Evolutionary conservation across 1,139 yeast species (phyloP).

Genomic region (Pichia inconspicua): DNA sequence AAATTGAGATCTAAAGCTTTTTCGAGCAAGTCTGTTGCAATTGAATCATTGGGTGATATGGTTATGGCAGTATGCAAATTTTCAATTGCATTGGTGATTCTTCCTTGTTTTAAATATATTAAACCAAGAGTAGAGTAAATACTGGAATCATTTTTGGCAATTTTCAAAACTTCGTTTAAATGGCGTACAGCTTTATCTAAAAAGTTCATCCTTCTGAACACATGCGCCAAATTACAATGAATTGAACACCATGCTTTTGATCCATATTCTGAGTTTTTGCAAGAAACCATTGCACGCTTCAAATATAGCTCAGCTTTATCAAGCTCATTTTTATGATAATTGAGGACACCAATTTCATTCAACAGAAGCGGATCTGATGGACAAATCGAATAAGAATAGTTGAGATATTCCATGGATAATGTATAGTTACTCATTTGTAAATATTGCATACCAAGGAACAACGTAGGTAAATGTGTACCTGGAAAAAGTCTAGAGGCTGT

Average conservation of each 20-base stretch:
- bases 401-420: constrained; percentile 79
- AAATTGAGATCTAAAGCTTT: constrained; percentile 72
- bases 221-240: constrained; percentile 86
- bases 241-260: constrained; percentile 83
- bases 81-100: constrained; percentile 61
- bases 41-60: constrained; percentile 70
- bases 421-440: constrained; percentile 76
- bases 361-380: constrained; percentile 77
- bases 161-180: constrained; percentile 66
- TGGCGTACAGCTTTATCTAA: constrained; percentile 62
- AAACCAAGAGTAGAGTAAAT: constrained; percentile 80
- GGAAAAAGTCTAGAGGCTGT: constrained; percentile 92
- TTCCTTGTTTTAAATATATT: constrained; percentile 64
- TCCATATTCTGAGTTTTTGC: constrained; percentile 64
- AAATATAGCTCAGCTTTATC: constrained; percentile 64
- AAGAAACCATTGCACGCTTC: constrained; percentile 64
- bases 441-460: constrained; percentile 95
- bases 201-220: constrained; percentile 61
- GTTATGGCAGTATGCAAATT: constrained; percentile 77
- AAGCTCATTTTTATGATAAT: constrained; percentile 68
- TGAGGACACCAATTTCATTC: constrained; percentile 87
- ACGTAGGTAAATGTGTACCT: constrained; percentile 85
- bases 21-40: constrained; percentile 71
- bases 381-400: constrained; percentile 70
- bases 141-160: constrained; percentile 67